Base-by-base conservation (phyloP, 2,329 filamentous ascomycete species). In the Hypomyces rosellus region DNA sequence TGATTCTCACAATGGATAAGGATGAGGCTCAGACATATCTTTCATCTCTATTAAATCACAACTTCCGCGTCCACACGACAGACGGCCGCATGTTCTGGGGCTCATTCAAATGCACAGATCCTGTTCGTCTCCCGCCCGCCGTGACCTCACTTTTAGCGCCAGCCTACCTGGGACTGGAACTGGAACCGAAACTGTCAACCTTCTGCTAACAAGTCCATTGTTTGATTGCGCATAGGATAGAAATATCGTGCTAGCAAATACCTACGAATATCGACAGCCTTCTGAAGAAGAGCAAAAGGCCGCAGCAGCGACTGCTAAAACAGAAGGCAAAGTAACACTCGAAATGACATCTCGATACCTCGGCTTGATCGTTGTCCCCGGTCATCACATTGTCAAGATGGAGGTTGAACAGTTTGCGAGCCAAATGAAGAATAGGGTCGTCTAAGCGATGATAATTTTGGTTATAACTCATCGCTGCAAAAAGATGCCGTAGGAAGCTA, bases 101-200 rank as follows among this genome's bases (percentile, higher is more conserved):
- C 16, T 78, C 84, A 56, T 88, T 99, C 71, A 96, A 95, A 70
- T 99, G 93, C 73, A 96, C 91, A 30, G 93, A 99, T 73, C 83
- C 86, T 53, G 90, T 95, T 72, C 46, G 80, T 75, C 42, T 33
- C 40, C 47, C 33, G 39, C 49, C 43, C 51, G 25, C 34, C 20
- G n/a, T 33, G 20, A 4, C 22, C 12, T 33, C 41, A 11, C 22
- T 30, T 20, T 20, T 30, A 30, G 25, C 25, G 25, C 25, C 25
- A 30, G 25, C 9, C 25, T 30, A 30, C 25, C 25, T 11, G 25
- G 9, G 8, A 30, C 25, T 30, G 25, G 25, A 30, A 2, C 25
- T 6, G 25, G 25, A 30, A 30, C 25, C 25, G 25, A 30, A 30
- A 3, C 25, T 6, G 25, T 30, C 6, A 30, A 30, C 9, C 8